These are phyloP conservation scores for Actinidia polygama DNA, from an alignment of 179 eudicot genomes.

Conservation along the genomic window DNA sequence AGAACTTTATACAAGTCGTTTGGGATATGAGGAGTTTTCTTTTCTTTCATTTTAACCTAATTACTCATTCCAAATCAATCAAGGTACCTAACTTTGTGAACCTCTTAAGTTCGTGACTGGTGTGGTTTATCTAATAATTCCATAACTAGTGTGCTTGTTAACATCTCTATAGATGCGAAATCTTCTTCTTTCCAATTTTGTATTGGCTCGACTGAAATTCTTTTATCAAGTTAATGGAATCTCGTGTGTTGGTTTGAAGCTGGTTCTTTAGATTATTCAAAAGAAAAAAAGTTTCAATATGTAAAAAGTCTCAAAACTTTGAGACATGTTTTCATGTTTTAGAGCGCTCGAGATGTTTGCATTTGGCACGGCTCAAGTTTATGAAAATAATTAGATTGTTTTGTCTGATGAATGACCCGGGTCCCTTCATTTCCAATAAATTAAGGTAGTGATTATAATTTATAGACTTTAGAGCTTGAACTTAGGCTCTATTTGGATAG, in stretches of 20 bases:
- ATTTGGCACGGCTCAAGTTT: too few relatives aligned
- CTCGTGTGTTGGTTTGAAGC: background rate
- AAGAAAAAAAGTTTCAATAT: background rate
- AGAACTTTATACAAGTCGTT: background rate
- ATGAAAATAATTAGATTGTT: background rate
- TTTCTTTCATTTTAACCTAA: background rate
- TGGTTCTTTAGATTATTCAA: background rate
- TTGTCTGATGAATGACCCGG: background rate
- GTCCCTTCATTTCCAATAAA: too few relatives aligned
- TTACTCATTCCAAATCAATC: background rate
- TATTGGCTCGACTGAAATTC: background rate
- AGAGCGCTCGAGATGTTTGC: background rate
- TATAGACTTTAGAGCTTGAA: too few relatives aligned
- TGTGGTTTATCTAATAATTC: background rate
- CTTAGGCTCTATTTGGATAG: too few relatives aligned
- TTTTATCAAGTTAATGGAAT: background rate
- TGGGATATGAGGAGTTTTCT: background rate
- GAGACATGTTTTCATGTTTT: background rate
- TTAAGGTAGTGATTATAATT: too few relatives aligned
- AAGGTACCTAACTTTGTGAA: background rate
- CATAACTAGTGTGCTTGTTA: background rate
- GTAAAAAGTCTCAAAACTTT: background rate
- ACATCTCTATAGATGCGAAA: too few relatives aligned
- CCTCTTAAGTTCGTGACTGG: background rate
- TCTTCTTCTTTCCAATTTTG: too few relatives aligned